Percentiles rank a stretch among this genome's conserved stretches.
Conservation (phyloP, 192 early-diverging fungal genomes). For the Backusella circina region DNA sequence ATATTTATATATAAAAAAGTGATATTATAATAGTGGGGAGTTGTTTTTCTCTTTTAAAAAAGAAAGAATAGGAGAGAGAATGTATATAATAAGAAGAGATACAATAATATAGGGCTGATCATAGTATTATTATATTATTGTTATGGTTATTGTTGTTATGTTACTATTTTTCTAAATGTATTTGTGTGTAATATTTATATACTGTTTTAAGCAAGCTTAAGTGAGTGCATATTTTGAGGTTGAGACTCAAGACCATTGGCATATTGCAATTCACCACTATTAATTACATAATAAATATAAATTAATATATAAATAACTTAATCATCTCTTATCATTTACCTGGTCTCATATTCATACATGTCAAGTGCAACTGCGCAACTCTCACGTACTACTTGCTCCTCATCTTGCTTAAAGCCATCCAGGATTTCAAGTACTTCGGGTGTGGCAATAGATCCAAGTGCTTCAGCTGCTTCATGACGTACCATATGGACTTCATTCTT, state of each 20-base stretch:
- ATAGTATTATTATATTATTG: not conserved
- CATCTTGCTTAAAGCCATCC: conserved; percentile 67
- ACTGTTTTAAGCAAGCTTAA: conserved; percentile 20
- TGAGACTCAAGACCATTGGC: conserved; percentile 56
- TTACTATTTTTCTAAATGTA: not conserved
- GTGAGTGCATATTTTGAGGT: conserved; percentile 26
- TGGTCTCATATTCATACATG: conserved; percentile 90
- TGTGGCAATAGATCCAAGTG: conserved; percentile 92
- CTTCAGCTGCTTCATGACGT: conserved; percentile 96
- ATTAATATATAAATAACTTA: not conserved
- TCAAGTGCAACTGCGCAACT: conserved; percentile 92
- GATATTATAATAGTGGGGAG: not conserved
- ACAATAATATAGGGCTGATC: not conserved
- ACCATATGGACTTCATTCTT: conserved; percentile 85
- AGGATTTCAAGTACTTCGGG: conserved; percentile 77
- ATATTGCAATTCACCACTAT: conserved; percentile 82
- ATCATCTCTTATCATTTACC: conserved; percentile 4
- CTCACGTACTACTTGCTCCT: conserved; percentile 84
- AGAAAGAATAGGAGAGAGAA: not conserved
- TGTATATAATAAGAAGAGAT: not conserved
- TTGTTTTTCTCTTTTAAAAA: not conserved
- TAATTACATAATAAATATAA: not conserved
- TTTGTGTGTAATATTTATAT: not conserved
- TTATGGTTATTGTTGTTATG: not conserved
- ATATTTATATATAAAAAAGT: not conserved